These are phyloP conservation scores for Endogone sp. DNA, from an alignment of 192 early-diverging fungal genomes.

Conservation along the genomic window DNA sequence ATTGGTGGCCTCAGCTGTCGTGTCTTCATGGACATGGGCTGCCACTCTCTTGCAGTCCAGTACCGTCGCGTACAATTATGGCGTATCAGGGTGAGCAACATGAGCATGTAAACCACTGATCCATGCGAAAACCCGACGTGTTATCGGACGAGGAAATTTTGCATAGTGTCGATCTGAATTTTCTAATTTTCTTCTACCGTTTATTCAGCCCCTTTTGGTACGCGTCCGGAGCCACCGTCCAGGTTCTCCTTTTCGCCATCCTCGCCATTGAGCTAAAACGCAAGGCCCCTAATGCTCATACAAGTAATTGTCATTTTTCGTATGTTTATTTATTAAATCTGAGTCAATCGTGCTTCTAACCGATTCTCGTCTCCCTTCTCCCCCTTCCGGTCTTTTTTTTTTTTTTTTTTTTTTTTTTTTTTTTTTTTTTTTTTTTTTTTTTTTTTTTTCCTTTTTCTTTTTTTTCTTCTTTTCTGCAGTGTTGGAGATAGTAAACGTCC, in stretches of 20 bases:
- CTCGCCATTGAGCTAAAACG: slow-evolving; percentile 72
- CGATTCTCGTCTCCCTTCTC: no score
- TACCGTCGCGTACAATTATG: slow-evolving; percentile 68
- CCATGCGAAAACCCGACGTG: neutral
- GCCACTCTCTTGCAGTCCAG: slow-evolving; percentile 67
- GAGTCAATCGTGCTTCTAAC: neutral
- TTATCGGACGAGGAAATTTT: neutral
- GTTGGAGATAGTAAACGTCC: slow-evolving; percentile 60
- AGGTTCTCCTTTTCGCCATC: slow-evolving; percentile 68
- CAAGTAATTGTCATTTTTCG: slow-evolving; percentile 9
- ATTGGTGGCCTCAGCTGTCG: slow-evolving; percentile 64
- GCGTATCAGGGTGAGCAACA: slow-evolving; percentile 41
- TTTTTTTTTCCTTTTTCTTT: no score
- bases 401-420: no score
- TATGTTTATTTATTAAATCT: neutral
- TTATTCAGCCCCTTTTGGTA: slow-evolving; percentile 53
- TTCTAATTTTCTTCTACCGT: neutral
- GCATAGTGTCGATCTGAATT: neutral
- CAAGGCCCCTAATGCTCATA: slow-evolving; percentile 70
- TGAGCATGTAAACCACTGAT: neutral
- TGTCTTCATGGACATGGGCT: slow-evolving; percentile 66
- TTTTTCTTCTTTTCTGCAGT: slow-evolving; percentile 37
- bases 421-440: no score
- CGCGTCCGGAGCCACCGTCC: slow-evolving; percentile 63
- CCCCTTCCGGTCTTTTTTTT: no score